Percentiles rank a stretch among this genome's conserved stretches.
These are phyloP conservation scores for Ceratonia siliqua DNA, from an alignment of 306 rosid genomes.

Conservation along the genomic window DNA sequence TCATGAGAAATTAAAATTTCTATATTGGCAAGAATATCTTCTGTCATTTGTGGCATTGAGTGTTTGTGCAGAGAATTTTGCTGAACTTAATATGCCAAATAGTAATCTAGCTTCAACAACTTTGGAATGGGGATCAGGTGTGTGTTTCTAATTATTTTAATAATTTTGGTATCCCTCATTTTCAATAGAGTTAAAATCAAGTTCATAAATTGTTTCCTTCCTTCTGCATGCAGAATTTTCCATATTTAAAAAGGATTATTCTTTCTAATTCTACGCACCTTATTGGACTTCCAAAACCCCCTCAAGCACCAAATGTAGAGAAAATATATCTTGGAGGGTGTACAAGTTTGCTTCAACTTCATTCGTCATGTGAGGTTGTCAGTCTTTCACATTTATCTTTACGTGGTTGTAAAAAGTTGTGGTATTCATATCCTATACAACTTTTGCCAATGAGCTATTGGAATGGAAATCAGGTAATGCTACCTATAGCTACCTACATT, in stretches of 20 bases:
- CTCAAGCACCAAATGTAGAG: not conserved
- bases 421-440: not conserved
- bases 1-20: not conserved
- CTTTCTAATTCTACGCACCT: too few relatives aligned
- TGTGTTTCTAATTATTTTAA: too few relatives aligned
- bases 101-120: not conserved
- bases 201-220: not conserved
- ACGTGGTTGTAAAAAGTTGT: not conserved
- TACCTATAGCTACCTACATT: not conserved
- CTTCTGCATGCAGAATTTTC: not conserved
- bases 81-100: not conserved
- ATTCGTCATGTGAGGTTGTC: not conserved
- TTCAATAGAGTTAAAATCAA: not conserved
- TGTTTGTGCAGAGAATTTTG: not conserved
- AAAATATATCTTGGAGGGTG: not conserved
- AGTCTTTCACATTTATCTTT: not conserved
- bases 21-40: not conserved
- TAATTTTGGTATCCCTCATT: too few relatives aligned
- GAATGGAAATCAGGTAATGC: not conserved
- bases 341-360: not conserved
- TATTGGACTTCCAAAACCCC: too few relatives aligned
- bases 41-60: not conserved
- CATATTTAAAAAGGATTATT: too few relatives aligned
- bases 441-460: not conserved
- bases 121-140: not conserved